Evolutionary conservation across 345 rosid genomes (phyloP), one percentile per base, ranked within the genome.

Genomic region (Populus nigra): DNA sequence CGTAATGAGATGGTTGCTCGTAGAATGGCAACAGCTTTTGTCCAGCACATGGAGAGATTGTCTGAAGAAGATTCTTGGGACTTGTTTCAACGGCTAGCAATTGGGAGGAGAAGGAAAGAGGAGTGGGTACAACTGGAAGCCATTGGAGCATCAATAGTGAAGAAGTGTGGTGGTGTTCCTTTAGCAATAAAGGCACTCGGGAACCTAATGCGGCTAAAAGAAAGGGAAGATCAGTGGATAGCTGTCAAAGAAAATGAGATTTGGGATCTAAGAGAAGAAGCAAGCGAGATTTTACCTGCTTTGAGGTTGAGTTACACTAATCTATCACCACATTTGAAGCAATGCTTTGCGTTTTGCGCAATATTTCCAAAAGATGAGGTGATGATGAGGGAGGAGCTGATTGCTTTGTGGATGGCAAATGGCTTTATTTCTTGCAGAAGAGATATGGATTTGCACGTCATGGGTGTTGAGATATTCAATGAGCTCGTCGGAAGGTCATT

Each of bases 161-260:
- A 73, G 36, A 73, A 73, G 50, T 79, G 81, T 29, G 65, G 73
- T 20, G 74, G 81, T 18, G 50, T 73, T 25, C 77, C 81, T 29
- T 59, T 79, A 29, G 69, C 69, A 10, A 2, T 67, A 29, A 74
- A 75, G 66, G 39, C 76, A 33, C 5, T 75, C 5, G 78, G 78
- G 49, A 80, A 71, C 16, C 5, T 80, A 4, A 69, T 70, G 82
- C 27, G 29, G 11, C 23, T 29, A 16, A 61, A 73, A 31, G 3
- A 39, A 23, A 57, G 3, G 0, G 76, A 73, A 17, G 47, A 68
- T 18, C 69, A 73, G 25, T 79, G 82, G 77, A 33, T 43, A 33
- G 59, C 61, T 1, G 20, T 79, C 8, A 57, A 35, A 63, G 77
- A 68, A 45, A 79, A 55, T 29, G 73, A 73, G 8, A 73, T 79